phyloP scores from a whole-genome alignment of 164 flowering plant species.

The Berberis thunbergii region DNA sequence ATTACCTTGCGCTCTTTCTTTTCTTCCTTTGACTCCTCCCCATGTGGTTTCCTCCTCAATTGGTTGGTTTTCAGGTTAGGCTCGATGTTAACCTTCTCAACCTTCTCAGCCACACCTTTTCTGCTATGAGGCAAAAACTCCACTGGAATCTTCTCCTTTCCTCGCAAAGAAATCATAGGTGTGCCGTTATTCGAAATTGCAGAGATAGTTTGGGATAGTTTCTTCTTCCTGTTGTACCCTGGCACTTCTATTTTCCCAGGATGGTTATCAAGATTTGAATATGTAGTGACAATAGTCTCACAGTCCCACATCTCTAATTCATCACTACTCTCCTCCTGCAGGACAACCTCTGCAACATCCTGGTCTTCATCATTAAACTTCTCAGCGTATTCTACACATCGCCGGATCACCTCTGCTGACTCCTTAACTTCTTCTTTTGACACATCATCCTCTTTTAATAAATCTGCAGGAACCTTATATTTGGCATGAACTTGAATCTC shows the following conservation, averaged over 20 bases:
- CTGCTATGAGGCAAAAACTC: conserved; percentile 53
- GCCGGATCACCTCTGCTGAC: conserved; percentile 46
- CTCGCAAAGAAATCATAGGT: conserved; percentile 53
- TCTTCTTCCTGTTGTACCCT: conserved; percentile 41
- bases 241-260: conserved; percentile 85
- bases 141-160: conserved; percentile 75
- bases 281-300: conserved; percentile 81
- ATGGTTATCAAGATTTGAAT: conserved; percentile 91
- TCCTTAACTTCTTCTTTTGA: conserved; percentile 26
- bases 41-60: conserved; percentile 37
- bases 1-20: conserved; percentile 93
- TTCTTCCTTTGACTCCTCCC: conserved; percentile 82
- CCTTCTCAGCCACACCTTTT: conserved; percentile 32
- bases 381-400: conserved; percentile 72
- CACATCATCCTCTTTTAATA: conserved; percentile 25
- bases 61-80: conserved; percentile 12
- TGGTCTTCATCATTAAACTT: conserved; percentile 45
- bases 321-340: conserved; percentile 73
- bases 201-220: conserved; percentile 33
- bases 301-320: conserved; percentile 87
- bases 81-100: conserved; percentile 11
- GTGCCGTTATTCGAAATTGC: conserved; percentile 20
- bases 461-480: conserved; percentile 58
- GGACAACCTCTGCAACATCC: conserved; percentile 27
- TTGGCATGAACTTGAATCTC: conserved; percentile 36